Conservation (phyloP, 2,329 filamentous ascomycete species). For the Ophiocordyceps australis region DNA sequence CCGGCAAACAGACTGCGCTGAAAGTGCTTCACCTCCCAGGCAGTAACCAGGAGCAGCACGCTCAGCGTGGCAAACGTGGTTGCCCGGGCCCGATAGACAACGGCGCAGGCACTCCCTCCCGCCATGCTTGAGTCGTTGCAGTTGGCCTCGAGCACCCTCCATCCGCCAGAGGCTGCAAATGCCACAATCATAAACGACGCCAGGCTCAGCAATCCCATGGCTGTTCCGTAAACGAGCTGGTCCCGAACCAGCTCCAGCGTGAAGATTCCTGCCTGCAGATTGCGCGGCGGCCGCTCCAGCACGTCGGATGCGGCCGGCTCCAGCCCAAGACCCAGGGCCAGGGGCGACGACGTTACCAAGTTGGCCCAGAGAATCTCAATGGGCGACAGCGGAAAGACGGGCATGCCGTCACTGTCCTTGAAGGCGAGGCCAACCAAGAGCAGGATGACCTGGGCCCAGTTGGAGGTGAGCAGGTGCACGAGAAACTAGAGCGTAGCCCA, state of each 20-base stretch:
- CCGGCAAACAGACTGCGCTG: conserved; percentile 46
- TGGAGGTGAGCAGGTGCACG: conserved; percentile 49
- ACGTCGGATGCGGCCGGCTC: conserved; percentile 53
- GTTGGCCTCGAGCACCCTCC: conserved; percentile 27
- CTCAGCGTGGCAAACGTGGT: conserved; percentile 53
- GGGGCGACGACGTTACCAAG: conserved; percentile 52
- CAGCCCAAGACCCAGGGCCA: conserved; percentile 55
- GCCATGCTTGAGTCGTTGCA: conserved; percentile 37
- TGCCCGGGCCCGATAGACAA: conserved; percentile 45
- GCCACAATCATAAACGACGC: conserved; percentile 41
- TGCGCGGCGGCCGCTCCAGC: conserved; percentile 45
- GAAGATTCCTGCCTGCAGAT: conserved; percentile 41
- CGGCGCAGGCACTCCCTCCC: conserved; percentile 33
- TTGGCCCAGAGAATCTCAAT: conserved; percentile 65
- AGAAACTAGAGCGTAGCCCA: conserved; percentile 24
- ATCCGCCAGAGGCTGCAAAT: conserved; percentile 27
- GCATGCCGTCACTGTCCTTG: conserved; percentile 37
- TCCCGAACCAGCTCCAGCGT: conserved; percentile 46
- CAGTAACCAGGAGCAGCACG: conserved; percentile 48
- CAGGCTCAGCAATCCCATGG: conserved; percentile 44
- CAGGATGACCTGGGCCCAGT: conserved; percentile 51
- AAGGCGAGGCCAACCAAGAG: conserved; percentile 53
- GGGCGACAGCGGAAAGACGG: conserved; percentile 53
- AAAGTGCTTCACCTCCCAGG: conserved; percentile 60
- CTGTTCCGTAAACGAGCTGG: conserved; percentile 47